Conservation (phyloP, 495 filamentous ascomycete species). For the Astrothelium macrocarpum region DNA sequence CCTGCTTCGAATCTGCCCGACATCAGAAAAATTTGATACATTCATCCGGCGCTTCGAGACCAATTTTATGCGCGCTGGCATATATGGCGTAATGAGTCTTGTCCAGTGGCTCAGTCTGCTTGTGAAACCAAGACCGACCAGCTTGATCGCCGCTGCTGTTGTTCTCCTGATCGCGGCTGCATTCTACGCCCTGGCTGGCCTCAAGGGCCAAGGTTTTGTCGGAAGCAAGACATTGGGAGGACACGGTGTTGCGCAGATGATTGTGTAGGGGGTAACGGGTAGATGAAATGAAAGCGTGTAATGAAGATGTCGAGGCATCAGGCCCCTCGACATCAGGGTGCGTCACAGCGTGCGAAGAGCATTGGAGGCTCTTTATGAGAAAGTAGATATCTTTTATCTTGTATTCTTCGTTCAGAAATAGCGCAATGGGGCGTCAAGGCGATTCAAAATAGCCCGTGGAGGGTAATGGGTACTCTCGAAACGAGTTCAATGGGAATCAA, state of each 20-base stretch:
- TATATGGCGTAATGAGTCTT: constrained; percentile 72
- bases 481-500: too few relatives aligned
- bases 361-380: not conserved
- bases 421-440: not conserved
- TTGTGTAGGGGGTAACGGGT: constrained; percentile 57
- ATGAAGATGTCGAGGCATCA: not conserved
- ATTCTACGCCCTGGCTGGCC: constrained; percentile 75
- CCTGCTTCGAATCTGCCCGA: constrained; percentile 95
- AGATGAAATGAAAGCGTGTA: not conserved
- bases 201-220: constrained; percentile 90
- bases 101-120: constrained; percentile 75
- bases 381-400: not conserved
- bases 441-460: not conserved
- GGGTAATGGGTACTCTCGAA: too few relatives aligned
- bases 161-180: constrained; percentile 63
- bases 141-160: constrained; percentile 78
- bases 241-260: constrained; percentile 94
- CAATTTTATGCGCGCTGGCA: constrained; percentile 92
- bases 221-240: constrained; percentile 96
- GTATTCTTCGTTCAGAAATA: not conserved
- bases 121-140: constrained; percentile 41
- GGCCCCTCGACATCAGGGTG: not conserved
- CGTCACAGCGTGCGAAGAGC: not conserved
- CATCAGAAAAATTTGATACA: constrained; percentile 75
- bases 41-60: constrained; percentile 88